These are phyloP conservation scores for Solanum pinnatisectum DNA, from an alignment of 257 asterid species.

Conservation along the genomic window DNA sequence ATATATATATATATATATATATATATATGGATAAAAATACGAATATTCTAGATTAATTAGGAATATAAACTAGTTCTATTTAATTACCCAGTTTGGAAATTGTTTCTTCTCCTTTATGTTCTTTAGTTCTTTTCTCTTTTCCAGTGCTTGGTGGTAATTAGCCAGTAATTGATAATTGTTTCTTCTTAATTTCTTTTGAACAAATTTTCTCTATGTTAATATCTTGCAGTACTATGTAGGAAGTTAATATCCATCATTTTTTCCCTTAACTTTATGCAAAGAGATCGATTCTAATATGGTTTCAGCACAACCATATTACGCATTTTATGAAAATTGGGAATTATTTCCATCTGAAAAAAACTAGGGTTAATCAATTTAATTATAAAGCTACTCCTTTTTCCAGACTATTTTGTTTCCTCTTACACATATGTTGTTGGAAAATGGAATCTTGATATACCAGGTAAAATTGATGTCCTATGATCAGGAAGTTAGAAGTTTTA, in stretches of 20 bases:
- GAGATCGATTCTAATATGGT: not conserved
- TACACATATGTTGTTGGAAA: not conserved
- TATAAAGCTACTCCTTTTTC: not conserved
- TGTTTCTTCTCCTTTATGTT: not conserved
- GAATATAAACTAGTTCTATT: not conserved
- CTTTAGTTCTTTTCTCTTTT: not conserved
- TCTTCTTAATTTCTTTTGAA: not conserved
- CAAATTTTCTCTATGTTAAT: not conserved
- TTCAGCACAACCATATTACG: not conserved
- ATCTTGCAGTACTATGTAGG: not conserved
- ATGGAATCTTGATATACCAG: too few relatives aligned
- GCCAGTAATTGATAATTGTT: too few relatives aligned
- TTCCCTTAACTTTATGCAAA: not conserved
- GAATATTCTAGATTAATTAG: not conserved
- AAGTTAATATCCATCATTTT: not conserved
- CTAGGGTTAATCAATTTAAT: not conserved
- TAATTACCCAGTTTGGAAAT: not conserved
- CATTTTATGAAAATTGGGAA: not conserved
- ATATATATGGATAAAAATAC: not conserved
- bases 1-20: not conserved
- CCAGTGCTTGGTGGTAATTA: too few relatives aligned
- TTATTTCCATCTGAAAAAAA: not conserved
- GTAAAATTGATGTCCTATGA: too few relatives aligned
- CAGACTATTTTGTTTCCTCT: not conserved
- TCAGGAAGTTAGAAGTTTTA: not conserved